These are phyloP conservation scores for Ilyonectria robusta DNA, from an alignment of 2,329 filamentous ascomycete species.

Conservation along the genomic window DNA sequence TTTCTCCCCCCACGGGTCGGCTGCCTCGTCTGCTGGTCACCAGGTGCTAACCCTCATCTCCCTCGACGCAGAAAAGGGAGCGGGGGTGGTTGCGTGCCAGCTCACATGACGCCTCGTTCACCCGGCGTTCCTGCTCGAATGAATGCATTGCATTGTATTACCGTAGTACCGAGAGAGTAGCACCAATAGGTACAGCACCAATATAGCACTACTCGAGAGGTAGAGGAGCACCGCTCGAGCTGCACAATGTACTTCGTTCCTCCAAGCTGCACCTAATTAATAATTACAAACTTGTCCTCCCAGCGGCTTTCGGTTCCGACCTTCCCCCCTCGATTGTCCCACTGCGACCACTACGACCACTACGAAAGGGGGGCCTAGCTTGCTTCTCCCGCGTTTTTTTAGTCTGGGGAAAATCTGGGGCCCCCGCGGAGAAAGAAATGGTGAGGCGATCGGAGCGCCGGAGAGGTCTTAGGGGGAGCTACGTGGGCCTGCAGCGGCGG, in stretches of 20 bases:
- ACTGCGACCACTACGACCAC: background rate
- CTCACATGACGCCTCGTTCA: conserved; percentile 40
- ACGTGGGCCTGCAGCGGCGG: conserved; percentile 1
- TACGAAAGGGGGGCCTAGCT: background rate
- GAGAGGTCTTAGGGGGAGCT: background rate
- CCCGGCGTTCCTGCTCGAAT: conserved; percentile 13
- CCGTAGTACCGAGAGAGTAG: background rate
- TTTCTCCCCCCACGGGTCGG: background rate
- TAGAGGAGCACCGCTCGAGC: background rate
- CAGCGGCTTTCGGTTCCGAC: background rate
- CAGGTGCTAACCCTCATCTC: background rate
- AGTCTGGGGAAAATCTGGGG: conserved; percentile 18
- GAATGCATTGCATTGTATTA: conserved; percentile 17
- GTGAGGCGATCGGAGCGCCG: background rate
- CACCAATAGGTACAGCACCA: background rate
- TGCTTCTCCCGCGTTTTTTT: conserved; percentile 12
- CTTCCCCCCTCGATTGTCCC: conserved; percentile 6
- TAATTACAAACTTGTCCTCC: background rate
- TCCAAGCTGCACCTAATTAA: background rate
- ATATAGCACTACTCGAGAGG: too few species aligned
- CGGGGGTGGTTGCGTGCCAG: conserved; percentile 25
- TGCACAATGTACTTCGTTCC: too few species aligned
- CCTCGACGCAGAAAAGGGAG: background rate
- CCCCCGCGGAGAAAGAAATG: background rate
- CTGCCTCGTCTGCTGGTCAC: background rate